Evolutionary conservation across 345 rosid species (phyloP).

Genomic region (Brassica juncea): DNA sequence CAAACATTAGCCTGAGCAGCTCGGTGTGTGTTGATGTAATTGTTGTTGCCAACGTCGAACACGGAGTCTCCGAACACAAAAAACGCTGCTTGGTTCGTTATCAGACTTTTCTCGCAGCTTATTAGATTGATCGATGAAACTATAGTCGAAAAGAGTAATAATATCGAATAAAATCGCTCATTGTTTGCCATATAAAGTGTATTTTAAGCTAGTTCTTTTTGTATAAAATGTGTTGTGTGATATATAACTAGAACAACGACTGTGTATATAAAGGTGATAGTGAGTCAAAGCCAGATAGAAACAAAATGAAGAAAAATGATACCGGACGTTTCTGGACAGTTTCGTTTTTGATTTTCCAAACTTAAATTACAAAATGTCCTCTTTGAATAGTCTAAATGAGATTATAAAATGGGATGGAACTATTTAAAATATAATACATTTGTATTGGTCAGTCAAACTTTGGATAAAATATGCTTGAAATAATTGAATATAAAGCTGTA

Average conservation of each 20-base stretch:
- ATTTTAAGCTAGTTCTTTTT: not conserved
- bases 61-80: constrained; percentile 54
- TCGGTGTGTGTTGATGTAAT: constrained; percentile 39
- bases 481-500: not conserved
- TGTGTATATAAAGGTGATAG: constrained; percentile 3
- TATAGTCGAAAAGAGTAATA: constrained; percentile 15
- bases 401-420: constrained; percentile 3
- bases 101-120: constrained; percentile 6
- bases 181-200: constrained; percentile 20
- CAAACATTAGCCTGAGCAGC: constrained; percentile 36
- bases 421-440: not conserved
- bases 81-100: constrained; percentile 40
- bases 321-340: not conserved
- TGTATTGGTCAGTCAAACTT: constrained; percentile 18
- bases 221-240: not conserved
- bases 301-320: not conserved
- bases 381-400: constrained; percentile 3
- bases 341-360: constrained; percentile 11
- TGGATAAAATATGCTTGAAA: constrained; percentile 1
- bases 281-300: constrained; percentile 16
- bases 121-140: not conserved
- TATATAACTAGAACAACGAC: not conserved
- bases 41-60: constrained; percentile 53
- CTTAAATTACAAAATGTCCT: not conserved
- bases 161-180: not conserved